Conservation (phyloP, 495 filamentous ascomycete genomes). For the Elaphomyces granulatus region DNA sequence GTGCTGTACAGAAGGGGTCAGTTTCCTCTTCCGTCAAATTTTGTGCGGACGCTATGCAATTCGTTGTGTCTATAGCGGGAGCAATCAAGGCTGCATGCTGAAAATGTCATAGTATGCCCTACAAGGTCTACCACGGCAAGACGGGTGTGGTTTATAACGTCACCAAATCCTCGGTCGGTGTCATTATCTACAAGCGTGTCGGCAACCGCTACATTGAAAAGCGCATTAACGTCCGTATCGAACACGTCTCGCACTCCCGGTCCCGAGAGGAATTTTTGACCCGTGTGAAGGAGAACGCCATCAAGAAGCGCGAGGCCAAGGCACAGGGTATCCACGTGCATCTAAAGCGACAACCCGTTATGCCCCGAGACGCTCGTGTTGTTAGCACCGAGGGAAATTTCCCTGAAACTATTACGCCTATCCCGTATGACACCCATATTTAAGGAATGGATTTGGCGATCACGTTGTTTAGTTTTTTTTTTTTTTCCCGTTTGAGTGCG, state of each 20-base stretch:
- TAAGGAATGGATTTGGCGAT: slow-evolving; percentile 41
- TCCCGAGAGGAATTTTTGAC: slow-evolving; percentile 90
- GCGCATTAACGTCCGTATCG: slow-evolving; percentile 95
- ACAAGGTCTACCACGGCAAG: slow-evolving; percentile 99
- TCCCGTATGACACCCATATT: slow-evolving; percentile 96
- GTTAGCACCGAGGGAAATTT: slow-evolving; percentile 61
- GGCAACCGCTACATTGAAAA: slow-evolving; percentile 98
- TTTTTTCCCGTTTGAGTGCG: slow-evolving; percentile 21
- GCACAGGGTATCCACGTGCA: slow-evolving; percentile 68
- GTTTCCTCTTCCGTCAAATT: slow-evolving; percentile 28
- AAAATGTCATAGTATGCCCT: slow-evolving; percentile 60
- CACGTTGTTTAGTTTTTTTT: slow-evolving; percentile 34
- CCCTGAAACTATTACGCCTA: slow-evolving; percentile 81
- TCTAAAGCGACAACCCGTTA: slow-evolving; percentile 78
- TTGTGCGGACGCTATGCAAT: slow-evolving; percentile 1
- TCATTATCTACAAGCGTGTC: slow-evolving; percentile 98
- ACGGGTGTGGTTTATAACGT: slow-evolving; percentile 97
- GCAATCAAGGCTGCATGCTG: background rate
- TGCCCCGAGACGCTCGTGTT: slow-evolving; percentile 64
- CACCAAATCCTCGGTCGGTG: slow-evolving; percentile 85
- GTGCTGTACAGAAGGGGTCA: slow-evolving; percentile 96
- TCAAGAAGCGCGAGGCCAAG: slow-evolving; percentile 84
- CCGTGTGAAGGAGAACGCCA: slow-evolving; percentile 91
- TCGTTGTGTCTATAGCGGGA: background rate
- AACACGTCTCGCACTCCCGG: slow-evolving; percentile 89